These are phyloP conservation scores for Cladosporium sp. DNA, from an alignment of 2,329 filamentous ascomycete genomes.

Conservation along the genomic window DNA sequence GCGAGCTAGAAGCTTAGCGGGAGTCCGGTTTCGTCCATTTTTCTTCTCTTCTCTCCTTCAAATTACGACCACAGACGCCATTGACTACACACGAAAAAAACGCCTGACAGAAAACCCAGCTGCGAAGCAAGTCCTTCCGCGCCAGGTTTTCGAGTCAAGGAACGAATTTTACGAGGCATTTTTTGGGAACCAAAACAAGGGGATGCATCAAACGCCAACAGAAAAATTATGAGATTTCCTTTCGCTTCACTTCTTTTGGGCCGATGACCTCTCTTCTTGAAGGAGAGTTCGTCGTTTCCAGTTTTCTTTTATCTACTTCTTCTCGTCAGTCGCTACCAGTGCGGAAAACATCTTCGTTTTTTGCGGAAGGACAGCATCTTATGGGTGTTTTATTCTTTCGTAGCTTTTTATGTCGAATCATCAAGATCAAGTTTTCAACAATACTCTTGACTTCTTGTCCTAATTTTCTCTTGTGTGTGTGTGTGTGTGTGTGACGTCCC, in stretches of 20 bases:
- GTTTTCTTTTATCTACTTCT: not conserved
- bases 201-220: too few species aligned
- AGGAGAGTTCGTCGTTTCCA: not conserved
- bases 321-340: conserved; percentile 7
- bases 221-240: not conserved
- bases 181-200: not conserved
- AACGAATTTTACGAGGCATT: conserved; percentile 10
- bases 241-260: not conserved
- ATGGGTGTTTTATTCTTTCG: not conserved
- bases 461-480: too few species aligned
- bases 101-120: not conserved
- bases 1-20: conserved; percentile 12
- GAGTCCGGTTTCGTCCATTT: not conserved
- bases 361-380: not conserved
- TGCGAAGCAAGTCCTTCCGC: conserved; percentile 9
- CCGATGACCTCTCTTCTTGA: not conserved
- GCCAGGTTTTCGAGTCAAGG: not conserved
- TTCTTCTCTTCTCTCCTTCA: not conserved
- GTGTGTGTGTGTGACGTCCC: too few species aligned
- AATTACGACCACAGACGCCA: conserved; percentile 8
- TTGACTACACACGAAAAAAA: conserved; percentile 5
- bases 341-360: not conserved
- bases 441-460: too few species aligned
- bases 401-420: too few species aligned
- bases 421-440: too few species aligned